These are phyloP conservation scores for Fraxinus sp. DNA, from an alignment of 305 asterid genomes.

Conservation along the genomic window DNA sequence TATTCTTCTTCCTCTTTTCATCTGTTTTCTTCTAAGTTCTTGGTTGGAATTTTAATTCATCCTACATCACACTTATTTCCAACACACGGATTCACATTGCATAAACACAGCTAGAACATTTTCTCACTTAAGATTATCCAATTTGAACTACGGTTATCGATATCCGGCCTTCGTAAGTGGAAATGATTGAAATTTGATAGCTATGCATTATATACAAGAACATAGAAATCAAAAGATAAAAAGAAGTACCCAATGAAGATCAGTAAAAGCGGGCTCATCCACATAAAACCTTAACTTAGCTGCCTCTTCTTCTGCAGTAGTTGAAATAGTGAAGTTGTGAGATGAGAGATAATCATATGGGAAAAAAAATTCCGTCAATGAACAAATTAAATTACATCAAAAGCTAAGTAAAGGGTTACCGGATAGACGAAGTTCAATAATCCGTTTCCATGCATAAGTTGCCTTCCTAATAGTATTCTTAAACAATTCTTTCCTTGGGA, in stretches of 20 bases:
- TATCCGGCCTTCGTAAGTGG: background rate
- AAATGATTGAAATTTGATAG: background rate
- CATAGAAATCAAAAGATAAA: background rate
- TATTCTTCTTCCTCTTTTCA: no score
- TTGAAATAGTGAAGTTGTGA: conserved; percentile 5
- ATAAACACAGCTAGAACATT: background rate
- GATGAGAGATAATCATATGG: conserved; percentile 8
- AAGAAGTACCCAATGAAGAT: conserved; percentile 63
- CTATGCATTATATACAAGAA: background rate
- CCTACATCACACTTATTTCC: background rate
- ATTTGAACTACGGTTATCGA: background rate
- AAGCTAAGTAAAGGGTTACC: conserved; percentile 36
- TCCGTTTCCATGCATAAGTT: conserved; percentile 73
- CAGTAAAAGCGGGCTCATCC: conserved; percentile 93
- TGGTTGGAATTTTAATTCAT: no score
- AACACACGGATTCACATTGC: background rate
- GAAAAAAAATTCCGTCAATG: background rate
- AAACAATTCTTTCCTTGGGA: conserved; percentile 83
- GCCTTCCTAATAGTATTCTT: conserved; percentile 85
- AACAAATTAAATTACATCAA: conserved; percentile 2
- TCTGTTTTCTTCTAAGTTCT: no score
- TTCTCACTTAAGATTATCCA: background rate
- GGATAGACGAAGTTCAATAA: conserved; percentile 70
- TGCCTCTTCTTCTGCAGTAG: conserved; percentile 85
- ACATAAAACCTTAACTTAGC: conserved; percentile 60